Percentiles rank a stretch among this genome's conserved stretches.
Conservation (phyloP, 1,284 basidiomycete genomes). For the Cryptococcus sp. region DNA sequence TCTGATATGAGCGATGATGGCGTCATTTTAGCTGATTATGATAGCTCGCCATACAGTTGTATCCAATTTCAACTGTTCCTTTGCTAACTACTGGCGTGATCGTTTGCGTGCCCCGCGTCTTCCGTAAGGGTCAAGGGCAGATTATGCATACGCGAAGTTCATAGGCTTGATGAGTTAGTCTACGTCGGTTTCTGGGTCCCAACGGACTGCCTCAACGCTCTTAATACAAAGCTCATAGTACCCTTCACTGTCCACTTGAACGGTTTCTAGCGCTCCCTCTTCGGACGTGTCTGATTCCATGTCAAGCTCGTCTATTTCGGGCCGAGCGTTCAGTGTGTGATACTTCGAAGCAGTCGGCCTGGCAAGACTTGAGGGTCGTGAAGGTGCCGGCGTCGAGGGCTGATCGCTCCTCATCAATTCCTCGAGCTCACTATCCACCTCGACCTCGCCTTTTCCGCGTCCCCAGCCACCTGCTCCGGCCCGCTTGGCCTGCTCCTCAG, state of each 20-base stretch:
- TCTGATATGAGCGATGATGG: too few species aligned
- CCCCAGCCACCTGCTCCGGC: constrained; percentile 33
- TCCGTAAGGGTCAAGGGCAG: too few species aligned
- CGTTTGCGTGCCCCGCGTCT: too few species aligned
- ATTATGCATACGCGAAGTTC: too few species aligned
- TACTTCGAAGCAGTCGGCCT: constrained; percentile 15
- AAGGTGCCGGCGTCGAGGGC: neutral
- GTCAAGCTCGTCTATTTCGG: neutral
- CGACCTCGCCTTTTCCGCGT: constrained; percentile 11
- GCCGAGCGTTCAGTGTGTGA: constrained; percentile 23
- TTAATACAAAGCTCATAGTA: constrained; percentile 51
- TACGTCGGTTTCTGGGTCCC: constrained; percentile 35
- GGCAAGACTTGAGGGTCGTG: neutral
- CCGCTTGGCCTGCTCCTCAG: constrained; percentile 8
- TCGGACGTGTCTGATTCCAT: neutral
- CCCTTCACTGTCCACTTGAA: constrained; percentile 16
- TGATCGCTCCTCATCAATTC: constrained; percentile 18
- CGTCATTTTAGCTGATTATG: too few species aligned
- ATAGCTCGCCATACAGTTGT: too few species aligned
- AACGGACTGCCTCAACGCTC: constrained; percentile 44
- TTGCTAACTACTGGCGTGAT: too few species aligned
- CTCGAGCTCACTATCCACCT: constrained; percentile 29
- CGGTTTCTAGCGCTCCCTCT: neutral
- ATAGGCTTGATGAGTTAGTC: too few species aligned
- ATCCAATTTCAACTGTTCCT: too few species aligned